Evolutionary conservation across 345 rosid genomes (phyloP).

Genomic region (Erodium maritimum): DNA sequence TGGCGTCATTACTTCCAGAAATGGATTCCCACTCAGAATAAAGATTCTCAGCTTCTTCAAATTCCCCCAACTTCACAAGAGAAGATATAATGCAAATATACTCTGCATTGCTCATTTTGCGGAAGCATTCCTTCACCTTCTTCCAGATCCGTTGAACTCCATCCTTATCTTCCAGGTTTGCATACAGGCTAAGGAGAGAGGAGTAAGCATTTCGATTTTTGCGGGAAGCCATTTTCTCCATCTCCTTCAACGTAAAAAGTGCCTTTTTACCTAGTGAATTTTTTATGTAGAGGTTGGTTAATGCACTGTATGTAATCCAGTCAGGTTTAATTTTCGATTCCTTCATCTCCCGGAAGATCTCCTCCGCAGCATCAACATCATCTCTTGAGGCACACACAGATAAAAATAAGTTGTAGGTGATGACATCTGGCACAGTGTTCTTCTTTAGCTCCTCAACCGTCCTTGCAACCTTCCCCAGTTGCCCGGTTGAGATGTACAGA

Average conservation of each 20-base stretch:
- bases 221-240: constrained; percentile 64
- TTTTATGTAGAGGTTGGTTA: constrained; percentile 53
- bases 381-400: constrained; percentile 40
- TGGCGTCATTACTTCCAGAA: constrained; percentile 45
- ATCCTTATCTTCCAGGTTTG: constrained; percentile 47
- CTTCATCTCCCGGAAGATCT: constrained; percentile 45
- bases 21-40: constrained; percentile 73
- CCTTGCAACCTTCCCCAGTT: constrained; percentile 44
- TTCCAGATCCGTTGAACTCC: constrained; percentile 60
- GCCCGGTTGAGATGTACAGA: constrained; percentile 40
- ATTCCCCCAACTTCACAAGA: constrained; percentile 51
- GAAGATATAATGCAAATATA: constrained; percentile 70
- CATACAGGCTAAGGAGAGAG: constrained; percentile 64
- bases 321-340: constrained; percentile 51
- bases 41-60: constrained; percentile 49
- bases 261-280: constrained; percentile 42
- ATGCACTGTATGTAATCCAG: constrained; percentile 68
- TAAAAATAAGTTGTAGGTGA: constrained; percentile 65
- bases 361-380: constrained; percentile 52
- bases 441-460: constrained; percentile 48
- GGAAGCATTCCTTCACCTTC: constrained; percentile 47
- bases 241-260: constrained; percentile 51
- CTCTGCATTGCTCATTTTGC: constrained; percentile 61
- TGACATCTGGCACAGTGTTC: constrained; percentile 51
- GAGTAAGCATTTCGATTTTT: constrained; percentile 48